Conservation (phyloP, 768 basidiomycete species). For the Suillus subalutaceus region DNA sequence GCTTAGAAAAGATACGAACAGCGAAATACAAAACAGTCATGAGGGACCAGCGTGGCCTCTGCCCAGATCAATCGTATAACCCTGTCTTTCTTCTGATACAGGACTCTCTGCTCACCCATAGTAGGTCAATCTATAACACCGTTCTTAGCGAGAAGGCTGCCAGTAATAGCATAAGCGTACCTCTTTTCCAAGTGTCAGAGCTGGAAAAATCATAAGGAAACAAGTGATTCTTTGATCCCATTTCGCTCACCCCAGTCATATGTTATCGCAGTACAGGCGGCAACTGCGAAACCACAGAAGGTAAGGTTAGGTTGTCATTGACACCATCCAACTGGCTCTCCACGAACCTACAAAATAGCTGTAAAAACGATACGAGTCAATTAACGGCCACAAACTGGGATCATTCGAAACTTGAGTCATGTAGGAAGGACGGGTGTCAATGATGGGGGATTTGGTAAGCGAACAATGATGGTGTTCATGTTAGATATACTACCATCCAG, state of each 20-base stretch:
- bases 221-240: neutral
- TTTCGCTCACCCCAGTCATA: neutral
- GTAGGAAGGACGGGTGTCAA: neutral
- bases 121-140: neutral
- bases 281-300: neutral
- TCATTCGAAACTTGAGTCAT: neutral
- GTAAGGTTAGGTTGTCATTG: neutral
- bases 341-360: conserved; percentile 2
- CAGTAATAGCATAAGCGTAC: neutral
- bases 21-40: neutral
- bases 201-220: neutral
- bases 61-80: neutral
- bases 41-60: neutral
- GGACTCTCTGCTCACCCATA: neutral
- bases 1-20: neutral
- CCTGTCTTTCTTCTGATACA: neutral
- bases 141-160: neutral
- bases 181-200: neutral
- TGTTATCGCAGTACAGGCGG: neutral
- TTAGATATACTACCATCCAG: neutral
- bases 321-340: neutral
- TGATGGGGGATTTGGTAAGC: neutral
- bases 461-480: neutral
- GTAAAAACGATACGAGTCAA: neutral
- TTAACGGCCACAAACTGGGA: neutral